Base-by-base conservation (phyloP, 2,329 filamentous ascomycete genomes). In the Trichoderma koningiopsis region DNA sequence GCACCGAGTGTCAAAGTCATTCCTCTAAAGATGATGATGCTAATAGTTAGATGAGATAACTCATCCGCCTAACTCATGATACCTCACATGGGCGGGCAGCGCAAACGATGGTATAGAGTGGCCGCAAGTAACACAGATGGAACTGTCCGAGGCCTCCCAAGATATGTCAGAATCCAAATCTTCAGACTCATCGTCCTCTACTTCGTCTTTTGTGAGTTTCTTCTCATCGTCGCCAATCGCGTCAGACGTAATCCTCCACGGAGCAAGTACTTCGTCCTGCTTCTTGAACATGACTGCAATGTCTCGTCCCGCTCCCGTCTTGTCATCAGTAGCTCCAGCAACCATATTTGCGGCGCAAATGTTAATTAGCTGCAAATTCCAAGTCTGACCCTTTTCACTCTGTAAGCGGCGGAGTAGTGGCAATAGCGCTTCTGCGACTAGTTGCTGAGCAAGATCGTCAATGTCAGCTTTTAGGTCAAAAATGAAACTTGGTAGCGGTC, bases 321-420 rank as follows among this genome's bases (percentile, higher is more conserved):
- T 81, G 49, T 79, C 78, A 47, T 86, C 83, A 16, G 82, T 82
- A 5, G 86, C 88, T 19, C 82, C 83, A 52, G 86, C 82, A 1
- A 85, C 85, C 90, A 98, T 95, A 76, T 97, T 97, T 16, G 92
- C 91, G 8, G 92, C 94, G 57, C 93, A 94, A 27, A 98, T 83
- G 72, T 97, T 98, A 70, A 98, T 83, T 63, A 98, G 82, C 72
- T 91, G 92, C 22, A 97, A 79, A 73, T 95, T 92, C 91, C 92
- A 97, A 10, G 84, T 83, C 70, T 85, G 86, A 8, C 84, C 81
- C 71, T 85, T 87, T 71, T 91, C 89, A 0, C 89, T 85, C 72
- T 95, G 91, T 14, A 97, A 82, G 71, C 88, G 89, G 16, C 89
- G 88, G 75, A 97, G 93, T 77, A 97, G 86, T 0, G 88, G 87